phyloP scores from a whole-genome alignment of 2,329 filamentous ascomycete genomes.

The Cadophora luteo-olivacea region DNA sequence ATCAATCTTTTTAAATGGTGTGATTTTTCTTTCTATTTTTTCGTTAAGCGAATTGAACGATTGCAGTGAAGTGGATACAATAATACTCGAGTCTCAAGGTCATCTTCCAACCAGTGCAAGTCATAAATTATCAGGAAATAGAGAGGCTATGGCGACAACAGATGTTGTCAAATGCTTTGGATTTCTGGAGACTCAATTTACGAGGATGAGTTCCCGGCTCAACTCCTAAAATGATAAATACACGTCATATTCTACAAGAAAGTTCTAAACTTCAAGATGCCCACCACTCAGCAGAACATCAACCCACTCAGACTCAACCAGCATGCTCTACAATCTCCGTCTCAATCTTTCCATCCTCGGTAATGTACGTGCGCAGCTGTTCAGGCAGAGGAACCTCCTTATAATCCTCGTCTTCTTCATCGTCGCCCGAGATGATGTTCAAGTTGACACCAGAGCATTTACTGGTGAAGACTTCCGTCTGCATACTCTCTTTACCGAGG shows the following conservation, averaged over 20 bases:
- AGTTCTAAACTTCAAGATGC: not conserved
- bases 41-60: not conserved
- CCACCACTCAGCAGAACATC: not conserved
- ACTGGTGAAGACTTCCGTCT: slow-evolving; percentile 85
- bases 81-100: no score
- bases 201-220: slow-evolving; percentile 9
- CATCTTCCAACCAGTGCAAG: no score
- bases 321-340: slow-evolving; percentile 97
- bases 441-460: slow-evolving; percentile 90
- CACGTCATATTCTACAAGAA: slow-evolving; percentile 23
- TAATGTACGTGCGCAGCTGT: slow-evolving; percentile 82
- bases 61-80: not conserved
- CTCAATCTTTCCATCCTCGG: slow-evolving; percentile 76
- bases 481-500: slow-evolving; percentile 78
- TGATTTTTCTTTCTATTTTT: not conserved
- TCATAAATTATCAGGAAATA: no score
- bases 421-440: slow-evolving; percentile 71
- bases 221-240: slow-evolving; percentile 22
- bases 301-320: slow-evolving; percentile 58
- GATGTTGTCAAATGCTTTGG: slow-evolving; percentile 10
- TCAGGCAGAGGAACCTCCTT: slow-evolving; percentile 87
- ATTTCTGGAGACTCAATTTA: not conserved
- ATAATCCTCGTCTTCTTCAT: slow-evolving; percentile 74
- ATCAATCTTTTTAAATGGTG: not conserved
- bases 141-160: not conserved